phyloP scores from a whole-genome alignment of 129 eudicot genomes.

The Saposhnikovia divaricata region DNA sequence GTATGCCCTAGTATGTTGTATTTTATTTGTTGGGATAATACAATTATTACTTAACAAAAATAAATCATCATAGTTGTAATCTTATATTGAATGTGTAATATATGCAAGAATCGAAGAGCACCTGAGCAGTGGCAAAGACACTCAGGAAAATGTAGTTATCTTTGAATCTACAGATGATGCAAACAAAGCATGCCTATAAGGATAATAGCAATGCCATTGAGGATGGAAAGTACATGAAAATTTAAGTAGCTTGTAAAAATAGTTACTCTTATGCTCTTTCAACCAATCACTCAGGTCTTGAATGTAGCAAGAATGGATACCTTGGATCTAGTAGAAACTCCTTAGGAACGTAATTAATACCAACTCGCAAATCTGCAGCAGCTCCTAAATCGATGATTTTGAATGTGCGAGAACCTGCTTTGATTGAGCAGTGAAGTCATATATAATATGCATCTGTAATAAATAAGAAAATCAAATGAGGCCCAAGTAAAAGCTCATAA shows the following conservation, averaged over 20 bases:
- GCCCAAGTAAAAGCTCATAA: not conserved
- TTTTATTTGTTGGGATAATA: no score
- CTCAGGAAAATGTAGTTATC: not conserved
- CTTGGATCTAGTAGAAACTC: constrained; percentile 98
- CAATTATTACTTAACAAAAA: no score
- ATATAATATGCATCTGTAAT: not conserved
- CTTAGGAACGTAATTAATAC: constrained; percentile 93
- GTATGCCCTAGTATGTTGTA: no score
- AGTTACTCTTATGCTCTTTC: not conserved
- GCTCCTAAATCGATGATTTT: constrained; percentile 98
- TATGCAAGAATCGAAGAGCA: not conserved
- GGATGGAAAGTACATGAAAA: constrained; percentile 5
- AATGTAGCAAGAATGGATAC: constrained; percentile 22
- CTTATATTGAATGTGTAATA: not conserved
- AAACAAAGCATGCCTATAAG: not conserved
- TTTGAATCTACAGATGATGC: not conserved
- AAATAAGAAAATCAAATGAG: not conserved
- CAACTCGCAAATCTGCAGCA: constrained; percentile 97
- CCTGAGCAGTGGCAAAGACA: not conserved
- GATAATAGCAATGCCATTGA: not conserved
- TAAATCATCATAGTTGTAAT: no score
- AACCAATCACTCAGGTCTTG: not conserved
- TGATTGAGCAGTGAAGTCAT: not conserved
- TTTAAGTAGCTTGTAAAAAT: not conserved
- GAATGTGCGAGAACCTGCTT: constrained; percentile 81